These are phyloP conservation scores for Rhizopus arrhizus DNA, from an alignment of 371 early-diverging fungal species.

Conservation along the genomic window DNA sequence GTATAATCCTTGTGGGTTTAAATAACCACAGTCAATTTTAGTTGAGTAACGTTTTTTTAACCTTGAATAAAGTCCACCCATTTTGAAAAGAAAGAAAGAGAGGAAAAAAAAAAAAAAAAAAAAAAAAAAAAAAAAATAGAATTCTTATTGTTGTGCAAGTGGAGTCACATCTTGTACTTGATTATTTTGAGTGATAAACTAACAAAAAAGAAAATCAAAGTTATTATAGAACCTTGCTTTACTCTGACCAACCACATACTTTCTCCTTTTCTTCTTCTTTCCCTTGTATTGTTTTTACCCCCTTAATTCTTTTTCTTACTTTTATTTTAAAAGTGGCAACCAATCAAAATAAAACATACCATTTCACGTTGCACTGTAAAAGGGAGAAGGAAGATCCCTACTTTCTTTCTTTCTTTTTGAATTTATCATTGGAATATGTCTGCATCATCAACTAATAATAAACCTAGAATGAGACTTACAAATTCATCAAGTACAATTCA, in stretches of 20 bases:
- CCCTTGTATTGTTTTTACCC: neutral
- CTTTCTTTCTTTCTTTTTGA: constrained; percentile 9
- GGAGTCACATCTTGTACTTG: neutral
- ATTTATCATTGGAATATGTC: constrained; percentile 11
- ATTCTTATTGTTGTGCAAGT: neutral
- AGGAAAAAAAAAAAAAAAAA: neutral
- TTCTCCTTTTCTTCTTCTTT: neutral
- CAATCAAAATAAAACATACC: no score
- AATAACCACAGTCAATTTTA: constrained; percentile 61
- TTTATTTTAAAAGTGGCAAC: neutral
- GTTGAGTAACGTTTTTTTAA: neutral
- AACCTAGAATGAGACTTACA: constrained; percentile 19
- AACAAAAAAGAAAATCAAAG: neutral
- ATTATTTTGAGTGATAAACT: neutral
- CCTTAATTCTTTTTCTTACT: neutral
- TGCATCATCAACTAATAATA: constrained; percentile 25
- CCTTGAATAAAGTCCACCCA: constrained; percentile 1
- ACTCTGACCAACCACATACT: no score
- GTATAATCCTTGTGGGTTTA: constrained; percentile 73
- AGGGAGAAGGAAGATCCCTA: no score
- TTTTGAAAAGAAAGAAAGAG: neutral
- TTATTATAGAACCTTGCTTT: no score
- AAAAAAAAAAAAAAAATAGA: constrained; percentile 1
- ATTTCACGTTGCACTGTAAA: no score
- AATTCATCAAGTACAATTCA: constrained; percentile 10